Conservation (phyloP, 106 monocot species). For the Platanthera zijinensis region DNA sequence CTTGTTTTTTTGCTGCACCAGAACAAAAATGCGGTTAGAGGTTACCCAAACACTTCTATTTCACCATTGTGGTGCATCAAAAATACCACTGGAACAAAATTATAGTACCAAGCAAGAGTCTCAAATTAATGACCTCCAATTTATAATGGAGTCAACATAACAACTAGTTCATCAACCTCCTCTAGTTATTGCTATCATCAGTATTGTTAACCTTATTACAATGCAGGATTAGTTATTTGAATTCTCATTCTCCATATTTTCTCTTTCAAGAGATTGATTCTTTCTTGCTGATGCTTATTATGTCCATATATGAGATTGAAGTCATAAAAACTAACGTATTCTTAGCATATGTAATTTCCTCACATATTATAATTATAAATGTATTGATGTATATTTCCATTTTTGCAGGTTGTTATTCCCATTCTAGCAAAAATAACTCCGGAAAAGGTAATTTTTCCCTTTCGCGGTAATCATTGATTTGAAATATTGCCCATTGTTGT, state of each 20-base stretch:
- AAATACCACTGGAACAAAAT: no score
- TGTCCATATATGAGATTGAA: neutral
- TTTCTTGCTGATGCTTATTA: neutral
- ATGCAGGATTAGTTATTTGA: neutral
- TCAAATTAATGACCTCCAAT: neutral
- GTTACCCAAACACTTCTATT: no score
- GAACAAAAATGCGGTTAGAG: no score
- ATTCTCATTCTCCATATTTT: neutral
- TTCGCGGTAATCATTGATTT: neutral
- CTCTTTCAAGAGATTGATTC: neutral
- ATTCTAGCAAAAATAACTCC: slow-evolving; percentile 12
- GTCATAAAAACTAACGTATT: neutral
- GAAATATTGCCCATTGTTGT: neutral
- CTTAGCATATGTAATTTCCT: neutral
- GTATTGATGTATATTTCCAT: neutral
- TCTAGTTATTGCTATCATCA: neutral
- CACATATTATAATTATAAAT: neutral
- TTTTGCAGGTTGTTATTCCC: slow-evolving; percentile 58
- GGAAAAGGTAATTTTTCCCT: slow-evolving; percentile 23
- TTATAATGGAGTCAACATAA: neutral
- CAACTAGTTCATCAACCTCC: neutral
- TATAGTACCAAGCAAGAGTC: neutral
- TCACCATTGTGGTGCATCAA: no score
- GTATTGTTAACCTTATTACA: neutral
- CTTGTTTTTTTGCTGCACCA: no score